Conservation (phyloP, 345 rosid species). For the Excoecaria cochinchinensis region DNA sequence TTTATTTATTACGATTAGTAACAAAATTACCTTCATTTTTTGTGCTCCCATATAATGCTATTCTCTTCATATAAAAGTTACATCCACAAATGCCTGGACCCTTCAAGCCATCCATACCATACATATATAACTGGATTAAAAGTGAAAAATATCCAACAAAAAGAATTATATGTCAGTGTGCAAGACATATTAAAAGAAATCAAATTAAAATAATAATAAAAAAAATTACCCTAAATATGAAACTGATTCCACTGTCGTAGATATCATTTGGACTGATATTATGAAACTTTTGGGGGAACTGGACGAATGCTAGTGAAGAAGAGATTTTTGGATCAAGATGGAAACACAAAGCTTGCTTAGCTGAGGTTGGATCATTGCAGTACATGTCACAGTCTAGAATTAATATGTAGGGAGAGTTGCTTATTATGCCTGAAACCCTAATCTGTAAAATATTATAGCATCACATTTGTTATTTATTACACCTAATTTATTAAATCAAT, state of each 20-base stretch:
- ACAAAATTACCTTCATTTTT: constrained; percentile 8
- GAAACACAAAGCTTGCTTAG: constrained; percentile 46
- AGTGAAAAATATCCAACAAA: not conserved
- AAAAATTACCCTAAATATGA: constrained; percentile 22
- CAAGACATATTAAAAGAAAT: too few species aligned
- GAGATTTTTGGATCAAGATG: constrained; percentile 34
- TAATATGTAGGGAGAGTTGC: constrained; percentile 42
- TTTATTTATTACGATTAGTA: too few species aligned
- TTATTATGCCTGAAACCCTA: constrained; percentile 39
- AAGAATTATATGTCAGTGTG: not conserved
- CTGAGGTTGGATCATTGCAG: constrained; percentile 49
- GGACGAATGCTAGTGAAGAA: constrained; percentile 35
- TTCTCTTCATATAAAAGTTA: constrained; percentile 17
- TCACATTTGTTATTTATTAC: not conserved
- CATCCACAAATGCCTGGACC: constrained; percentile 15
- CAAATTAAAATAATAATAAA: too few species aligned
- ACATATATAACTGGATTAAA: constrained; percentile 13
- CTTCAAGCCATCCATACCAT: constrained; percentile 29
- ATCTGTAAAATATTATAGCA: constrained; percentile 25
- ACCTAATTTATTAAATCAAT: too few species aligned
- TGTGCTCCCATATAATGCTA: constrained; percentile 4
- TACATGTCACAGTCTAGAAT: constrained; percentile 49
- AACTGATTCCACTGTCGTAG: constrained; percentile 34
- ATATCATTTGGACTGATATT: constrained; percentile 35
- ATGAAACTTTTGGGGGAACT: constrained; percentile 44